These are phyloP conservation scores for Tarenaya hassleriana DNA, from an alignment of 345 rosid genomes.

Conservation along the genomic window DNA sequence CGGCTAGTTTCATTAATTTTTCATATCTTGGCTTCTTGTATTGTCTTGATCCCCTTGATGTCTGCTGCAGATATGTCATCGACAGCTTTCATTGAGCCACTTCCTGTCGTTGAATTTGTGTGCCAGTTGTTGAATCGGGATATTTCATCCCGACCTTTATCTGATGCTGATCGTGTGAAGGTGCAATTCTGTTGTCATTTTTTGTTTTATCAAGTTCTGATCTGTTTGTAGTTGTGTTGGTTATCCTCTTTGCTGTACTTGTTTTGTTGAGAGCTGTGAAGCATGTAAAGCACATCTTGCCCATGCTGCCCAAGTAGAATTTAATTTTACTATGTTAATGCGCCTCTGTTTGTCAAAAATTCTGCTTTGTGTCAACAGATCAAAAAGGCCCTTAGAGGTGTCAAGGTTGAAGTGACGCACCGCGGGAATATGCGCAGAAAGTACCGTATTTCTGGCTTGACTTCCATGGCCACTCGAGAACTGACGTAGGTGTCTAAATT, in stretches of 20 bases:
- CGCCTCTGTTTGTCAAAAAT: background rate
- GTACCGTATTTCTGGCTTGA: slow-evolving; percentile 85
- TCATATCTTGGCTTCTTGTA: too few relatives aligned
- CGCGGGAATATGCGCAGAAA: slow-evolving; percentile 93
- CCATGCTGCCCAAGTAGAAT: background rate
- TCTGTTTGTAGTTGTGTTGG: background rate
- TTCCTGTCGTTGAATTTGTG: slow-evolving; percentile 89
- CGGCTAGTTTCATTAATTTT: too few relatives aligned
- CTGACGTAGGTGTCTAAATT: slow-evolving; percentile 51
- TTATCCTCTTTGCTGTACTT: too few relatives aligned
- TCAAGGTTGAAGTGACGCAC: slow-evolving; percentile 86
- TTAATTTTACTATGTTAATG: background rate
- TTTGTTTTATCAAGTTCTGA: background rate
- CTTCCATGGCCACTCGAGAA: slow-evolving; percentile 87
- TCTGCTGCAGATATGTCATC: slow-evolving; percentile 84
- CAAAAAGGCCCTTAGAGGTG: slow-evolving; percentile 88
- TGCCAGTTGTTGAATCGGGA: slow-evolving; percentile 86
- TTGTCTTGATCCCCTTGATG: too few relatives aligned
- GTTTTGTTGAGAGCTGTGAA: too few relatives aligned
- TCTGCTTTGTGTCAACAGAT: slow-evolving; percentile 41
- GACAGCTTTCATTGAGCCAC: slow-evolving; percentile 96
- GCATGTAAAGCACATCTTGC: background rate
- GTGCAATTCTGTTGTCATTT: slow-evolving; percentile 31
- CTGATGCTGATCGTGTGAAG: slow-evolving; percentile 95
- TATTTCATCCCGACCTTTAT: slow-evolving; percentile 62